Base-by-base conservation (phyloP, 148 eudicot genomes). In the Drosera capensis region DNA sequence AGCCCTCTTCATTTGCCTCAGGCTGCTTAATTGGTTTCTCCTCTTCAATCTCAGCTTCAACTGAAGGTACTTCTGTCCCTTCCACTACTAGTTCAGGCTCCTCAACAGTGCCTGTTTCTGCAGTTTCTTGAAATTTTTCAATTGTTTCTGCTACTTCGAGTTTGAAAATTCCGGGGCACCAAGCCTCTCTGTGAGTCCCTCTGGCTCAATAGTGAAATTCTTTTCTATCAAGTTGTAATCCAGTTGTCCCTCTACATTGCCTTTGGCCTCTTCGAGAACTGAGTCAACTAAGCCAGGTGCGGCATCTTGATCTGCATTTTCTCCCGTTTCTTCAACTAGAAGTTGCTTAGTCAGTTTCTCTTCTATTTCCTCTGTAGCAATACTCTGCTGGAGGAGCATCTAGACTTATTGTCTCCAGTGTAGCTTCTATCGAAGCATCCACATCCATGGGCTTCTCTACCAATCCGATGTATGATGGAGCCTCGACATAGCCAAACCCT, bases 21-120 rank as follows among this genome's bases (percentile, higher is more conserved):
- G 56, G 3, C 46, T 51, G 52, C 7, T 8, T 26, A 36, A 42
- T 47, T 20, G 65, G 8, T 14, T 5, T 61, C 55, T 58, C 59
- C 43, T 16, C 56, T 19, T 21, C 57, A 18, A 65, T n/a, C n/a
- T n/a, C 63, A 9, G 24, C 22, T 23, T 54, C 34, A 37, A 54
- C 51, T 16, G 45, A 68, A 39, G 54, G 30, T 24, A 54, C 38
- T 42, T 22, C 18, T 21, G 2, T 48, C 53, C 34, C 56, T 49
- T 28, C 25, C 50, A 52, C 64, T 13, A 25, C 31, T 55, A 34
- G 40, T 7, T 13, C 49, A 45, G 46, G 15, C 28, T 36, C 52
- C 9, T 59, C 29, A 8, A n/a, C 65, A 47, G 49, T 48, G 20
- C 26, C 49, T 19, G 46, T 68, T 58, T 53, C 68, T n/a, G n/a